Percentiles rank a stretch among this genome's conserved stretches.
phyloP scores from a whole-genome alignment of 306 rosid species.

The Crotalaria pallida region DNA sequence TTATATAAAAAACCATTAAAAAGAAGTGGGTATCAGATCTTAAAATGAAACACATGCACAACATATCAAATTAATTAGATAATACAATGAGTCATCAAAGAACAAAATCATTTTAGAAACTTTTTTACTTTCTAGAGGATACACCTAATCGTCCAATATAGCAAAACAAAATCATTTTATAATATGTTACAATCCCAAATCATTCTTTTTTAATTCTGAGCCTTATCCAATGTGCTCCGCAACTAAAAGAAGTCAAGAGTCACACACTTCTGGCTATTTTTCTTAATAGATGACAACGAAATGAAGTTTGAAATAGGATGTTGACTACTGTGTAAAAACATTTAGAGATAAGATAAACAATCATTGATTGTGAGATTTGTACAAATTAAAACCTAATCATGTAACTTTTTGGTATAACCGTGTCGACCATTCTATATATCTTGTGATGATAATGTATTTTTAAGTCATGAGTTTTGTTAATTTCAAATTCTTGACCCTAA shows the following conservation, averaged over 20 bases:
- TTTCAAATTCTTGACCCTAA: too few species aligned
- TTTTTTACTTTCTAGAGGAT: slow-evolving; percentile 9
- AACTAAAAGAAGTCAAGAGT: not conserved
- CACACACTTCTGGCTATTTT: too few species aligned
- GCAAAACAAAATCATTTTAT: not conserved
- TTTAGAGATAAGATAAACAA: not conserved
- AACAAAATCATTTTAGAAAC: slow-evolving; percentile 1
- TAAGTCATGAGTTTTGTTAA: too few species aligned
- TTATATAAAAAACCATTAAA: not conserved
- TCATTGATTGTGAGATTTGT: not conserved
- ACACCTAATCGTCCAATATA: slow-evolving; percentile 13
- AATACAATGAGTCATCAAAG: not conserved
- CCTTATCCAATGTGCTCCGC: slow-evolving; percentile 7
- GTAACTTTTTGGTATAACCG: not conserved
- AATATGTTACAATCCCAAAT: not conserved
- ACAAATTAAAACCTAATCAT: not conserved
- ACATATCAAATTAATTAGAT: not conserved
- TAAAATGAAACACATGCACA: not conserved
- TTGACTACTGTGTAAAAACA: not conserved
- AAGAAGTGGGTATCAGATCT: not conserved
- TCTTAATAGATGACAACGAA: not conserved
- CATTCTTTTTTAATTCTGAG: not conserved
- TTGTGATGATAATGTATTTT: not conserved
- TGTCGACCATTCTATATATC: not conserved
- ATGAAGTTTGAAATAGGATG: not conserved